Base-by-base conservation (phyloP, 495 filamentous ascomycete species). In the Penicillium diatomitis region DNA sequence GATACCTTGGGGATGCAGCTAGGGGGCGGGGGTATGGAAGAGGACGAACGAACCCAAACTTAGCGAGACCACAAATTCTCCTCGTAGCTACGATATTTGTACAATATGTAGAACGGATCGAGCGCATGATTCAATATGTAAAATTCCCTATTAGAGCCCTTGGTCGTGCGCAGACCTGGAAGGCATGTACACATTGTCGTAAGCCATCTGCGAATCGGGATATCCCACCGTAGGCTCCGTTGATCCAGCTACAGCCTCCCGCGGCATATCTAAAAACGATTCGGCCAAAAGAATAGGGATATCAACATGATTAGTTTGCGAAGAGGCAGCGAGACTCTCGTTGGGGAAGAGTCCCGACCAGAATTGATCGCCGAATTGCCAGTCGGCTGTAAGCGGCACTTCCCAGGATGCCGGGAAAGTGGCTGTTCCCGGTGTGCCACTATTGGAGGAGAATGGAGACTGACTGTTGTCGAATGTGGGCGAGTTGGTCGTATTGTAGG, bases 341-440 rank as follows among this genome's bases (percentile, higher is more conserved):
- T 44, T 33, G 0, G 63, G 58, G 41, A 66, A 63, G n/a, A 70
- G 56, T 9, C 58, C 60, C 20, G 53, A 45, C 39, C 66, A 61
- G 29, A 66, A 47, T 8, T 68, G 60, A 7, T 56, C 52, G 20
- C 66, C 60, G 38, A 66, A 57, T 45, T 66, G 57, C 69, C 67
- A 70, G 45, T 71, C 62, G 3, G 61, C 69, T 3, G 63, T 58
- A 30, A 71, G 32, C 0, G 69, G 69, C 28, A 69, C 59, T 49
- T 68, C 64, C 66, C 68, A 72, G 32, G 68, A 58, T 30, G 65
- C 63, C 3, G 68, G 63, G 38, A 65, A 56, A 27, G 50, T 43
- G 45, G 59, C 48, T 31, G 34, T 45, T 11, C 41, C 40, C n/a
- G 46, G 46, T 11, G 34, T 41, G 29, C 38, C 52, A 41, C 49